Evolutionary conservation across 78 protist genomes (phyloP), one percentile per base, ranked within the genome.

Genomic region (Mantamonas sphyraenae): DNA sequence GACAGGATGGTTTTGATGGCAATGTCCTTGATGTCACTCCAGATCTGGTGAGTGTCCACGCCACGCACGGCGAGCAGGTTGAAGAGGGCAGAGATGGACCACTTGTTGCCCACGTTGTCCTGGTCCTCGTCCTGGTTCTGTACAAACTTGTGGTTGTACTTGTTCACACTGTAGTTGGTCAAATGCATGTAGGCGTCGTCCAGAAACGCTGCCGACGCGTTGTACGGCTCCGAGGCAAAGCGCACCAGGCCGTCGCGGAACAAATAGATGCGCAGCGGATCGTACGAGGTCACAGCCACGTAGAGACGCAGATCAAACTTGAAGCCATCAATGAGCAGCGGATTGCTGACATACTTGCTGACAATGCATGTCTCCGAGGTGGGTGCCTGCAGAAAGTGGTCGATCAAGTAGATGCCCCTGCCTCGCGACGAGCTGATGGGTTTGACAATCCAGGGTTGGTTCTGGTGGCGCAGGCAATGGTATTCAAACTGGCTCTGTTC

Each of bases 231-330:
- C 16, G 86, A 70, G 62, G 63, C 40, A 34, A 85, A 71, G 4
- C 90, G 63, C 30, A 69, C 91, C 35, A 87, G 71, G 37, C 92
- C 92, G 14, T 82, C 83, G 20, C 55, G 30, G 71, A 42, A 50
- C 19, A 81, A 28, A 22, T 82, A 82, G 9, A 74, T 8, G 38
- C 85, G 59, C 61, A 86, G 68, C 3, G 91, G 91, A 22, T 68
- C 39, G 64, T 70, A 60, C 0, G 79, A 61, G 19, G 85, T 59
- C 61, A 86, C 79, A 4, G 67, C 71, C 4, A 86, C 92, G 71
- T 90, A 90, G 47, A 90, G 3, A 17, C 95, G 81, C 30, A 90
- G 67, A 55, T 90, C 95, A 64, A 90, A 85, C 81, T 90, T 90
- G 76, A 47, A 64, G 2, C 87, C 87, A 39, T 81, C 81, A n/a